Evolutionary conservation across 306 rosid genomes (phyloP).

Genomic region (Mimosa bimucronata): DNA sequence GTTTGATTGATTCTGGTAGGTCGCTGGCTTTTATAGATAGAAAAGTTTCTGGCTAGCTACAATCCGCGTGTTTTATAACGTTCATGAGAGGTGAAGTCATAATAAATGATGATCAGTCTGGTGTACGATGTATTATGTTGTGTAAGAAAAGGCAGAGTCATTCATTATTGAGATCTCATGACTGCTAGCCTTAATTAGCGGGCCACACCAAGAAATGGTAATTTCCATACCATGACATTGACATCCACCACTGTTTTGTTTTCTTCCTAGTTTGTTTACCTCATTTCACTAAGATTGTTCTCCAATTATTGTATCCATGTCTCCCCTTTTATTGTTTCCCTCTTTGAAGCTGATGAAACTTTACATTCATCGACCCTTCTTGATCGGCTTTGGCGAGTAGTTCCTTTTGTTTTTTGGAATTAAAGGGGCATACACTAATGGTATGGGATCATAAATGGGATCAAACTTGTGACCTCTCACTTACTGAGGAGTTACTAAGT

Average conservation of each 20-base stretch:
- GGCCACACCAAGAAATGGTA: not conserved
- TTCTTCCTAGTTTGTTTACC: not conserved
- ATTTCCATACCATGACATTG: not conserved
- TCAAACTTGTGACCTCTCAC: too few relatives aligned
- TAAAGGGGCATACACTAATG: too few relatives aligned
- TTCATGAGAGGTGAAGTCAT: not conserved
- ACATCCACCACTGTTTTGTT: not conserved
- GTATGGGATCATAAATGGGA: too few relatives aligned
- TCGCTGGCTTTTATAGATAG: not conserved
- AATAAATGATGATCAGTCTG: not conserved
- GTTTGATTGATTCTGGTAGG: not conserved
- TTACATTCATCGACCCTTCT: too few relatives aligned
- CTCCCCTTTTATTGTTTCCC: not conserved
- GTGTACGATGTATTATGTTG: not conserved
- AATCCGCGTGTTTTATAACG: not conserved
- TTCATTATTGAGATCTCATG: not conserved
- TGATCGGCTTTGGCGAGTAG: too few relatives aligned
- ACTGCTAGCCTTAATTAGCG: not conserved
- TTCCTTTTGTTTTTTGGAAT: too few relatives aligned
- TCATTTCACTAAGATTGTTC: not conserved
- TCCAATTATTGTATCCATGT: not conserved
- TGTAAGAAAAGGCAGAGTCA: not conserved
- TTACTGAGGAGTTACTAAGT: too few relatives aligned
- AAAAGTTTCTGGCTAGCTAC: not conserved
- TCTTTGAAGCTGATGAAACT: not conserved